Percentiles rank a stretch among this genome's conserved stretches.
Conservation (phyloP, 345 rosid species). For the Iberis pinnata region DNA sequence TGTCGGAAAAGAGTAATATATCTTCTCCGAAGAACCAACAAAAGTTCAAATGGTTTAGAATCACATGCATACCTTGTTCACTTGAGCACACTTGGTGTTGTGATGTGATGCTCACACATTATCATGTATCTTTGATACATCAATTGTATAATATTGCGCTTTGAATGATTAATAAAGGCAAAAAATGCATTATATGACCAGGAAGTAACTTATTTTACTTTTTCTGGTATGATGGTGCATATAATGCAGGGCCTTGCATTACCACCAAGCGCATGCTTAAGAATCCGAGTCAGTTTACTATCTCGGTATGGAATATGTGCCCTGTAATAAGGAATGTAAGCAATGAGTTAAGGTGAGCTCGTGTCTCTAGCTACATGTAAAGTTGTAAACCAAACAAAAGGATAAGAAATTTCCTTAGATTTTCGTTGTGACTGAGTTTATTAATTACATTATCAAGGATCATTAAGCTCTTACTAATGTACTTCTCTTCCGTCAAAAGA, state of each 20-base stretch:
- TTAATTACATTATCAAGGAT: slow-evolving; percentile 92
- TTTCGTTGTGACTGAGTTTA: slow-evolving; percentile 75
- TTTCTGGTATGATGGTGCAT: slow-evolving; percentile 96
- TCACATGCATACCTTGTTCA: slow-evolving; percentile 63
- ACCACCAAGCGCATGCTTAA: slow-evolving; percentile 97
- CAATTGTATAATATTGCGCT: not conserved
- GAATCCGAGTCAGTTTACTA: slow-evolving; percentile 95
- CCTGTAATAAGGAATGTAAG: slow-evolving; percentile 35
- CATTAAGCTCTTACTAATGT: slow-evolving; percentile 96
- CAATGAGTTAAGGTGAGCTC: slow-evolving; percentile 12
- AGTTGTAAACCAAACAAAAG: slow-evolving; percentile 4
- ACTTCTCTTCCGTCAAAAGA: slow-evolving; percentile 81
- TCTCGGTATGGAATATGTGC: slow-evolving; percentile 97
- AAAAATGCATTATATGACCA: not conserved
- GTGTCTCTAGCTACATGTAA: not conserved
- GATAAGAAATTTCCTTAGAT: slow-evolving; percentile 49
- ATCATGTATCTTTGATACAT: not conserved
- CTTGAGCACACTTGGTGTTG: slow-evolving; percentile 90
- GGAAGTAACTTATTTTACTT: slow-evolving; percentile 40
- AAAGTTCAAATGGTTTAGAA: slow-evolving; percentile 2
- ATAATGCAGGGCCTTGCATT: slow-evolving; percentile 95
- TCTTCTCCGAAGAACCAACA: slow-evolving; percentile 10
- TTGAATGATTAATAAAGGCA: not conserved
- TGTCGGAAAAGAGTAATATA: not conserved
- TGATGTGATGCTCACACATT: slow-evolving; percentile 59